These are phyloP conservation scores for Licmophora abbreviata DNA, from an alignment of 108 stramenopile genomes.

Conservation along the genomic window DNA sequence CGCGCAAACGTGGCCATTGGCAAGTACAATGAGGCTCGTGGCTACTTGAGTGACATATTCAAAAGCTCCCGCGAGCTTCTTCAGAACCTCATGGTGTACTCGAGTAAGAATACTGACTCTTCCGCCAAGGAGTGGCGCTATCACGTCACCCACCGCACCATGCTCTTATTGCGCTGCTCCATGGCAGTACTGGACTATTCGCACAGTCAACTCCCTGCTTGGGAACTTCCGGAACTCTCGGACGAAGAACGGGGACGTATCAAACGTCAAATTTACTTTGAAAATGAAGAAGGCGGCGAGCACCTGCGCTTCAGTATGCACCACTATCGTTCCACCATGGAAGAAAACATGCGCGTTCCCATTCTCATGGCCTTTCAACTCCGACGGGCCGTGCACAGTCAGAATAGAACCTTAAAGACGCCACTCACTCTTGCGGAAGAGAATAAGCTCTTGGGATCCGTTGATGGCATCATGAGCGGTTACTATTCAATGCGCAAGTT, in stretches of 20 bases:
- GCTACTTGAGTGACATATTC: neutral
- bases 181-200: conserved; percentile 26
- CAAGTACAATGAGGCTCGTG: neutral
- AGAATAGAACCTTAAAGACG: neutral
- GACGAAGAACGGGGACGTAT: conserved; percentile 3
- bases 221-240: conserved; percentile 30
- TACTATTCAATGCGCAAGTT: conserved; percentile 1
- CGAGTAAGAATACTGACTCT: neutral
- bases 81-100: neutral
- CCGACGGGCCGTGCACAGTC: conserved; percentile 1
- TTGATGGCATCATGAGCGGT: neutral
- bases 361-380: conserved; percentile 2
- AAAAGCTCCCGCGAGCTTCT: conserved; percentile 3
- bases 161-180: conserved; percentile 13
- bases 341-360: conserved; percentile 10
- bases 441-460: neutral
- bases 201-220: conserved; percentile 7
- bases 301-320: conserved; percentile 1
- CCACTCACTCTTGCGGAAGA: conserved; percentile 4
- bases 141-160: conserved; percentile 5
- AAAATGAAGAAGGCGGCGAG: neutral
- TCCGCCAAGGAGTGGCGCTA: conserved; percentile 5
- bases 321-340: neutral
- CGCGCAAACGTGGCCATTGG: neutral
- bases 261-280: neutral